These are phyloP conservation scores for Schizosaccharomyces versatilis DNA, from an alignment of 1,139 yeast genomes.

Conservation along the genomic window DNA sequence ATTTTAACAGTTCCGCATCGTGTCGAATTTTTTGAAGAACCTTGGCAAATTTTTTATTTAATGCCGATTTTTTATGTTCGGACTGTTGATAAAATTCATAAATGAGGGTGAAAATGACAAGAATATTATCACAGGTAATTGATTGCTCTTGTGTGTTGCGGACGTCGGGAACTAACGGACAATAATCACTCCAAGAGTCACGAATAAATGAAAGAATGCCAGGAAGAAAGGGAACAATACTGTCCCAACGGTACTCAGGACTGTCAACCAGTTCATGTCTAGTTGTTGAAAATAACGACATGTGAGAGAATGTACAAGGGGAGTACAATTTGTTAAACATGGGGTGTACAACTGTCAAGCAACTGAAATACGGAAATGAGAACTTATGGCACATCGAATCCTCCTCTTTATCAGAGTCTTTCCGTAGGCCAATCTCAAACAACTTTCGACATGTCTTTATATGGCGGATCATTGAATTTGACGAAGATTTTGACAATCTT, in stretches of 20 bases:
- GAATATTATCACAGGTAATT: background rate
- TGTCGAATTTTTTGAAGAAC: background rate
- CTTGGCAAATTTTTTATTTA: background rate
- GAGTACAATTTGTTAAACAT: background rate
- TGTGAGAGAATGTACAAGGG: background rate
- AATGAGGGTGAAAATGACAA: background rate
- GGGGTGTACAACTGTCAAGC: background rate
- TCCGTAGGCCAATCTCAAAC: background rate
- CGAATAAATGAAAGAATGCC: background rate
- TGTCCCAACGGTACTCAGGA: background rate
- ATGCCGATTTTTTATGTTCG: background rate
- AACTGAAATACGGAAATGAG: background rate
- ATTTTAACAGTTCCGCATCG: background rate
- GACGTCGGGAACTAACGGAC: background rate
- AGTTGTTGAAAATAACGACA: background rate
- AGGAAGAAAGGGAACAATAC: background rate
- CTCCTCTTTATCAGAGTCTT: background rate
- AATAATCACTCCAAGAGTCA: background rate
- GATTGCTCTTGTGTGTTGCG: background rate
- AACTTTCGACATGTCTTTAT: background rate
- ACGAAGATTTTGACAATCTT: background rate
- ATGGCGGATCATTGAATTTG: background rate
- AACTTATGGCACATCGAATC: background rate
- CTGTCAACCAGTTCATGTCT: conserved; percentile 1
- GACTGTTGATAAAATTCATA: background rate